A percentile compares a stretch with the other conserved stretches of the same genome.
These are phyloP conservation scores for Punctularia strigosozonata DNA, from an alignment of 768 basidiomycete species.

Conservation along the genomic window DNA sequence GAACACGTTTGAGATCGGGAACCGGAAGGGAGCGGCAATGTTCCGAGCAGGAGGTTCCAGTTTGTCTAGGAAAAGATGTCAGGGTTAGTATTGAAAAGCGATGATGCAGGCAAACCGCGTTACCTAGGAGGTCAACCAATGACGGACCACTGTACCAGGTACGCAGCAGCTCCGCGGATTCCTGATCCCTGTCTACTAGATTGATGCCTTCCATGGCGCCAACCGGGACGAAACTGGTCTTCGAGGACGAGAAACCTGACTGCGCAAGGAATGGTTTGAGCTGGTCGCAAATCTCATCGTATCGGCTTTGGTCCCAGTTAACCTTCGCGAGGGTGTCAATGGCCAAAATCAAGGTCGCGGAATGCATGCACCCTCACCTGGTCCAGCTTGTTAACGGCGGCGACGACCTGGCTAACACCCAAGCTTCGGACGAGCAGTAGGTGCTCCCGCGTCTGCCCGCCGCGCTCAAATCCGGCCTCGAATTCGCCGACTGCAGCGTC, in stretches of 20 bases:
- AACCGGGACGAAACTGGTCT: constrained; percentile 79
- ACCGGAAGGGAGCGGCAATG: constrained; percentile 62
- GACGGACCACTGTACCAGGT: constrained; percentile 84
- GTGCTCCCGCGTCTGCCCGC: constrained; percentile 95
- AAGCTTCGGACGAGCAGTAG: constrained; percentile 83
- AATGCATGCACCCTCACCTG: no score
- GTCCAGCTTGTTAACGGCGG: constrained; percentile 94
- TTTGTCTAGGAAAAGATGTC: constrained; percentile 37
- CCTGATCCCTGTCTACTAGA: constrained; percentile 39
- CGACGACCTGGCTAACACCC: constrained; percentile 82
- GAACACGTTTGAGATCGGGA: constrained; percentile 94
- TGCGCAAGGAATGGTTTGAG: constrained; percentile 77
- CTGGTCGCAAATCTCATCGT: constrained; percentile 67
- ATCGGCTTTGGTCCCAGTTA: constrained; percentile 74
- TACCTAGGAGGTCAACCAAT: constrained; percentile 75
- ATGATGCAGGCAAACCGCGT: constrained; percentile 2
- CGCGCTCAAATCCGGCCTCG: constrained; percentile 88
- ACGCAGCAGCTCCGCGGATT: constrained; percentile 34
- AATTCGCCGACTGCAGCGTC: constrained; percentile 89
- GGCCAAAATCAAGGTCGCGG: no score
- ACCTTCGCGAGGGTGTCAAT: constrained; percentile 44
- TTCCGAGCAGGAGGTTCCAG: constrained; percentile 75
- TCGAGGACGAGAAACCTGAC: constrained; percentile 73
- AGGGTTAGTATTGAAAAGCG: background rate
- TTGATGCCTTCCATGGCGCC: constrained; percentile 88